phyloP scores from a whole-genome alignment of 2,329 filamentous ascomycete genomes.

The Graphilbum sp. region DNA sequence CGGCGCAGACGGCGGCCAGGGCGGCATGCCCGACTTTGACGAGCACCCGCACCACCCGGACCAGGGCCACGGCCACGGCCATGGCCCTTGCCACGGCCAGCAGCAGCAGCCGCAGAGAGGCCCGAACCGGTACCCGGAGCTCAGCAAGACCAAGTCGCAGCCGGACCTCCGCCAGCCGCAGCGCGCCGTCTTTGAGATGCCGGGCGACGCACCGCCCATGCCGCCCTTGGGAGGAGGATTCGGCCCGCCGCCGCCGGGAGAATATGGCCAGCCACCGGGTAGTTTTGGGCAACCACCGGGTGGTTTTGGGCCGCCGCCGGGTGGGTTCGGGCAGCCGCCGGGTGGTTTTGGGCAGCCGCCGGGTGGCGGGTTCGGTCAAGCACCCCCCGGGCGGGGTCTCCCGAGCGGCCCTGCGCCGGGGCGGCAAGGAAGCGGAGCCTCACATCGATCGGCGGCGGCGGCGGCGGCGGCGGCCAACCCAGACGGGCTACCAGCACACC shows the following conservation, averaged over 20 bases:
- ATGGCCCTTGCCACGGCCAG: slow-evolving; percentile 11
- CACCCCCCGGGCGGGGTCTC: slow-evolving; percentile 7
- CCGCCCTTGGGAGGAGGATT: slow-evolving; percentile 13
- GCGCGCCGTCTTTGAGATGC: slow-evolving; percentile 60
- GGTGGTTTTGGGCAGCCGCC: no score
- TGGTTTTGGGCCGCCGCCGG: no score
- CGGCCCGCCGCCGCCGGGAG: no score
- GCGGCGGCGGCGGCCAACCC: no score
- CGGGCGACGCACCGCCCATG: slow-evolving; percentile 40
- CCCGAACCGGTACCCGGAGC: slow-evolving; percentile 32
- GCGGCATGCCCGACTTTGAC: slow-evolving; percentile 11
- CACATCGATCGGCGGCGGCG: slow-evolving; percentile 17
- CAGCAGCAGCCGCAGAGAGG: slow-evolving; percentile 28
- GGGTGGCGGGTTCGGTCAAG: slow-evolving; percentile 9
- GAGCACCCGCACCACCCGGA: neutral
- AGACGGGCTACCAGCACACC: slow-evolving; percentile 46
- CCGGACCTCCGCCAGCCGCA: slow-evolving; percentile 48
- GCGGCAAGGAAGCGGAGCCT: slow-evolving; percentile 14
- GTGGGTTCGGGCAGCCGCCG: no score
- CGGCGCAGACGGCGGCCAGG: neutral
- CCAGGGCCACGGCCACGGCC: no score
- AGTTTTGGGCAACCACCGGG: no score
- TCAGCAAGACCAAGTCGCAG: slow-evolving; percentile 49
- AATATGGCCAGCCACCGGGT: no score
- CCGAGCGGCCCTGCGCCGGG: slow-evolving; percentile 13